Base-by-base conservation (phyloP, 441 rosid species). In the Jatropha podagrica region DNA sequence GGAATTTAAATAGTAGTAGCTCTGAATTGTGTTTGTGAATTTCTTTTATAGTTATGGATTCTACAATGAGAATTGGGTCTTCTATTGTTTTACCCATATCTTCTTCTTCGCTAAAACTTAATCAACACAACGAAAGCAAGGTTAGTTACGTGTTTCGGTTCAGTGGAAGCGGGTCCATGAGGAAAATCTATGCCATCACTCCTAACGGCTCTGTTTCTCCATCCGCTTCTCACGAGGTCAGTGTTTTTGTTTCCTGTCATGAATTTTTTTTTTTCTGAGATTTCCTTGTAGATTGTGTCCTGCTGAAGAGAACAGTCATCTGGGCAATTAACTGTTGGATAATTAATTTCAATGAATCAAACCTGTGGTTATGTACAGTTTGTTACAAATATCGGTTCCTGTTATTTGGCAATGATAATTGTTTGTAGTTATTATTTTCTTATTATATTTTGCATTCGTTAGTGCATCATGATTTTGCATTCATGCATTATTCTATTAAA, bases 151-250 rank as follows among this genome's bases (percentile, higher is more conserved):
- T 83, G 54, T 77, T 78, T 63, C 77, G 68, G 68, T 74, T 55
- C 56, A 37, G 37, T 71, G 70, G 76, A 55, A 62, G 54, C n/a
- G 59, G 60, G 52, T 66, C 64, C 69, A 20, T 56, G 9, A 32
- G 65, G 48, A 80, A 74, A 77, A 52, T 78, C 23, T 60, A 10
- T 60, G 82, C 81, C 8, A 27, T 76, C 74, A 42, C 69, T 46
- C 80, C 85, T 61, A 83, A 84, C 65, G 95, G 90, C 72, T 77
- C 81, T 74, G 86, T 80, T 81, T 79, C 85, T 58, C 15, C 55
- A n/a, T 71, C 87, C 75, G 75, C 87, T 77, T 78, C 87, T 70
- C 80, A 70, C 58, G 88, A 81, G 91, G 93, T 89, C 74, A 74
- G 79, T 71, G 32, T 44, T 13, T 74, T 63, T 38, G n/a, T 65